Percentiles rank a stretch among this genome's conserved stretches.
phyloP scores from a whole-genome alignment of 441 rosid species.

The Eutrema salsugineum region DNA sequence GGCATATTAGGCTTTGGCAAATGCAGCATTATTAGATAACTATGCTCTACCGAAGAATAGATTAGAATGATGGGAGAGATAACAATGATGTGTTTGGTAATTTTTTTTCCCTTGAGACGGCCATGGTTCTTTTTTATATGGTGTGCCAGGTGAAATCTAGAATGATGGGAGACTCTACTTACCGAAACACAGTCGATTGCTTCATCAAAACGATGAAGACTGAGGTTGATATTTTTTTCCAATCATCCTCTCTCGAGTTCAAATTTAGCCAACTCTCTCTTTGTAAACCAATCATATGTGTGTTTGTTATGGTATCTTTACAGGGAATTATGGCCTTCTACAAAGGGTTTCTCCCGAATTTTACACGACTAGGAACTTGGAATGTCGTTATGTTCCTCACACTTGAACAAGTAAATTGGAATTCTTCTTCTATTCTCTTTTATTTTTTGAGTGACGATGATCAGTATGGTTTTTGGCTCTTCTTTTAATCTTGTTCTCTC shows the following conservation, averaged over 20 bases:
- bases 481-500: neutral
- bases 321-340: conserved; percentile 68
- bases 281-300: neutral
- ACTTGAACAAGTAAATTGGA: conserved; percentile 60
- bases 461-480: neutral
- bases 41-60: conserved; percentile 10
- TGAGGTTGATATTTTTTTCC: conserved; percentile 40
- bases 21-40: conserved; percentile 16
- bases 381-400: conserved; percentile 66
- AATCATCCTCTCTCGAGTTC: neutral
- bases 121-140: conserved; percentile 5
- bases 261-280: neutral
- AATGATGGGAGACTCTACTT: conserved; percentile 82
- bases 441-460: conserved; percentile 10
- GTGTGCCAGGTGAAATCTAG: conserved; percentile 71
- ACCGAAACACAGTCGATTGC: conserved; percentile 64
- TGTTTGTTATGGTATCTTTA: conserved; percentile 1
- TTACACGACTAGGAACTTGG: conserved; percentile 70
- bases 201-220: conserved; percentile 60
- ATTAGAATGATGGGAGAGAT: neutral
- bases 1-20: conserved; percentile 3
- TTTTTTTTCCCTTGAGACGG: neutral
- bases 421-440: neutral
- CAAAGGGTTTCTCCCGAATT: conserved; percentile 73
- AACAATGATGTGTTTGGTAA: neutral